Percentiles rank a stretch among this genome's conserved stretches.
These are phyloP conservation scores for Leccinum arenicola DNA, from an alignment of 768 basidiomycete genomes.

Conservation along the genomic window DNA sequence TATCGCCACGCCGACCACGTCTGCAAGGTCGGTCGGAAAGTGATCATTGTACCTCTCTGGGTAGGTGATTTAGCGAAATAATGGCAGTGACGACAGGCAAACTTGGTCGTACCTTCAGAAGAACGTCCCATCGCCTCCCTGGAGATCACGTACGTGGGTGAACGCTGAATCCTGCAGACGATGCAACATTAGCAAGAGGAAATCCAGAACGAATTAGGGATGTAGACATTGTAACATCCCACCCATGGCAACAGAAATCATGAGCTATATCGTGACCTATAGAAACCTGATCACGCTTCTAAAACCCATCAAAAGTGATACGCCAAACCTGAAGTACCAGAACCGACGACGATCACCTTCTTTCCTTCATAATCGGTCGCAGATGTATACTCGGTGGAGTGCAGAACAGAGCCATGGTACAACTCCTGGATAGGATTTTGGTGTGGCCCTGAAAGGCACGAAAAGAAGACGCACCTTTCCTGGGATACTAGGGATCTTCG, in stretches of 20 bases:
- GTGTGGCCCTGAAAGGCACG: not conserved
- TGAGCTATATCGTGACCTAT: constrained; percentile 39
- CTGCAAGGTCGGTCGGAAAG: not conserved
- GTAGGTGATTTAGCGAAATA: not conserved
- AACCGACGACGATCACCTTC: constrained; percentile 63
- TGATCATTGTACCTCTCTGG: not conserved
- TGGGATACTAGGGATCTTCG: constrained; percentile 45
- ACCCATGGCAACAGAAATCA: constrained; percentile 29
- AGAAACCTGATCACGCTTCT: not conserved
- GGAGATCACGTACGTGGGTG: not conserved
- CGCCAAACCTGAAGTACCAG: constrained; percentile 52
- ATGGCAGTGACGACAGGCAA: not conserved
- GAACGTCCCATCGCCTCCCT: not conserved
- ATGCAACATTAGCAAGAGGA: constrained; percentile 22
- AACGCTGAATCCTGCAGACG: constrained; percentile 11
- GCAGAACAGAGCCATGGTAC: constrained; percentile 51
- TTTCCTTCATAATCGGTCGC: constrained; percentile 51
- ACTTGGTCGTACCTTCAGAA: not conserved
- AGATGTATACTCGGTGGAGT: constrained; percentile 50
- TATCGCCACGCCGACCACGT: not conserved
- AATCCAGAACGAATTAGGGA: constrained; percentile 13
- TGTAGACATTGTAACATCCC: constrained; percentile 27
- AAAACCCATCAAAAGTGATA: not conserved
- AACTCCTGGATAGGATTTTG: constrained; percentile 32
- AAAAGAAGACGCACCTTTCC: constrained; percentile 34